phyloP scores from a whole-genome alignment of 176 grass and related monocot genomes.

The Eragrostis curvula region DNA sequence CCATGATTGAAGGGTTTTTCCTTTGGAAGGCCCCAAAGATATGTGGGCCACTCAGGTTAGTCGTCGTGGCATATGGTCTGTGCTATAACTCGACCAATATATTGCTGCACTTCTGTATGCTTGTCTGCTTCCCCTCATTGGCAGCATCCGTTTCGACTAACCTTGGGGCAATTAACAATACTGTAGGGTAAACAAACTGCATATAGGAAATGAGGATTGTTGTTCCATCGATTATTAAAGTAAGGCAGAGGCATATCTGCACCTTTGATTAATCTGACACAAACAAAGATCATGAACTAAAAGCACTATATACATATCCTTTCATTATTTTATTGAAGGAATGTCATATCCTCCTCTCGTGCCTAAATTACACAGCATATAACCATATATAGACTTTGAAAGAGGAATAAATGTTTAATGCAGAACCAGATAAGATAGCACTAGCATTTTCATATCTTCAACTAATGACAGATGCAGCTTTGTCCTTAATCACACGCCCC shows the following conservation, averaged over 20 bases:
- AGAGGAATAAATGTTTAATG: neutral
- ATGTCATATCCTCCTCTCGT: neutral
- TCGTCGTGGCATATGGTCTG: no score
- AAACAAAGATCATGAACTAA: neutral
- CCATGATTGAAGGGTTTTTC: no score
- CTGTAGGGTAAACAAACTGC: neutral
- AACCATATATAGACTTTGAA: no score
- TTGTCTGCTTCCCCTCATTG: no score
- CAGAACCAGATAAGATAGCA: constrained; percentile 11
- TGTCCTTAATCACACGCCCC: neutral
- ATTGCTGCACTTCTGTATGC: no score
- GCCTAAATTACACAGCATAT: constrained; percentile 31
- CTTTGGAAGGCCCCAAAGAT: no score
- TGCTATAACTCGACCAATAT: no score
- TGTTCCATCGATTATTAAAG: neutral
- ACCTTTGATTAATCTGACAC: neutral
- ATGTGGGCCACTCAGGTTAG: no score
- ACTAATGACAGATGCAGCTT: neutral
- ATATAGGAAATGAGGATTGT: neutral
- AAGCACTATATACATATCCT: neutral
- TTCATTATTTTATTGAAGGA: neutral
- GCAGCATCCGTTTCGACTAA: no score
- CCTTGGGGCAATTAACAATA: no score
- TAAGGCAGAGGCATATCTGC: neutral
- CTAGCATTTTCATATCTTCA: neutral